phyloP scores from a whole-genome alignment of 352 stramenopile species.

The Discostella stelligera region DNA sequence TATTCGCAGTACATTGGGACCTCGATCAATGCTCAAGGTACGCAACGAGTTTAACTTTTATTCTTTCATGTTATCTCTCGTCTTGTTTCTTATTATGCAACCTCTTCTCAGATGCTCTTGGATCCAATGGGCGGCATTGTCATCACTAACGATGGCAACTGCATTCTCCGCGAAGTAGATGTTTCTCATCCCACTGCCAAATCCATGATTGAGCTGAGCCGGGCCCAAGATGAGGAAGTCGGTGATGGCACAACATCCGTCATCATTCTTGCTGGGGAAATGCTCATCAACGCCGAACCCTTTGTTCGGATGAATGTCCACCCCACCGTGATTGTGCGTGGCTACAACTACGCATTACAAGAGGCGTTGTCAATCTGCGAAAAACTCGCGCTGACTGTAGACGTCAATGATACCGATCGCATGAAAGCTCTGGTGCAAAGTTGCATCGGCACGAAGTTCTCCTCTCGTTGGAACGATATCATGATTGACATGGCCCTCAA shows the following conservation, averaged over 20 bases:
- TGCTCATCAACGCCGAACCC: constrained; percentile 95
- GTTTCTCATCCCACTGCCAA: constrained; percentile 98
- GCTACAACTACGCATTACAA: constrained; percentile 89
- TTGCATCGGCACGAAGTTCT: constrained; percentile 99
- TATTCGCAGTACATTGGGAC: constrained; percentile 97
- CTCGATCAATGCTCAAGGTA: constrained; percentile 92
- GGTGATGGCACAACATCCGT: constrained; percentile 99
- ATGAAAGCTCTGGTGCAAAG: constrained; percentile 96
- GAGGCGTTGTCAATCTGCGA: constrained; percentile 91
- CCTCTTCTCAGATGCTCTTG: constrained; percentile 90
- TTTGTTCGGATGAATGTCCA: constrained; percentile 96
- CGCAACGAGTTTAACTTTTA: too few species aligned
- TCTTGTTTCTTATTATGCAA: background rate
- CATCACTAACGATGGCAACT: constrained; percentile 99
- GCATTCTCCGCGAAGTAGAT: constrained; percentile 98
- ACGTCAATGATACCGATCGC: constrained; percentile 92
- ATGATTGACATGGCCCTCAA: constrained; percentile 97
- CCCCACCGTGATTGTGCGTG: constrained; percentile 96
- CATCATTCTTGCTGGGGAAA: constrained; percentile 98
- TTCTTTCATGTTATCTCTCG: too few species aligned
- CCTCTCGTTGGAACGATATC: constrained; percentile 92
- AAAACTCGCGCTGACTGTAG: constrained; percentile 88
- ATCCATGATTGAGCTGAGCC: constrained; percentile 99
- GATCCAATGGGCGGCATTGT: constrained; percentile 99
- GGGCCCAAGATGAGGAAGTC: constrained; percentile 99